These are phyloP conservation scores for Anthracocystis walkeri DNA, from an alignment of 1,284 basidiomycete species.

Conservation along the genomic window DNA sequence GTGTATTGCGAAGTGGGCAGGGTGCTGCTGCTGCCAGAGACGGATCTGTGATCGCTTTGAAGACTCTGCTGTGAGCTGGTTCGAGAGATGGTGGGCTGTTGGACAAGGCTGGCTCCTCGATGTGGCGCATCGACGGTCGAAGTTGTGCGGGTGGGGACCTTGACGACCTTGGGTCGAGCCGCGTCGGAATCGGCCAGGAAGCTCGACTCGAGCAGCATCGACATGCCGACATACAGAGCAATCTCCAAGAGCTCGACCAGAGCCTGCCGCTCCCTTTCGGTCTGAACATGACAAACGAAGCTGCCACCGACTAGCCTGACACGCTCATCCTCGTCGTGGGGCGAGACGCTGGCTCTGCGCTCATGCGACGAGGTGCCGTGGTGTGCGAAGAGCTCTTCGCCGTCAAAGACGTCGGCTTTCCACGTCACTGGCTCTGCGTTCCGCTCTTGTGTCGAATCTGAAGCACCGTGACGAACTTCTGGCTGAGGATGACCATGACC, in stretches of 20 bases:
- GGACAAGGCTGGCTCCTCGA: constrained; percentile 30
- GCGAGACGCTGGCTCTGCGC: constrained; percentile 26
- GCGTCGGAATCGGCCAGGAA: constrained; percentile 56
- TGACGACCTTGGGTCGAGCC: constrained; percentile 40
- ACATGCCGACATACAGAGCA: constrained; percentile 51
- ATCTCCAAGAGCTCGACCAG: constrained; percentile 43
- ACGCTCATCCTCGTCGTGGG: constrained; percentile 32
- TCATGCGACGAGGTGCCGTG: constrained; percentile 21
- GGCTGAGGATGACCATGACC: constrained; percentile 7
- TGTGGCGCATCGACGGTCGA: constrained; percentile 35
- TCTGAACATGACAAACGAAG: constrained; percentile 45
- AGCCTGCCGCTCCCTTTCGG: constrained; percentile 28
- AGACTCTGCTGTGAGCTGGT: constrained; percentile 29
- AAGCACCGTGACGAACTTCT: not conserved
- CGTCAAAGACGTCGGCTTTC: constrained; percentile 48
- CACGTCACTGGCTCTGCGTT: constrained; percentile 28
- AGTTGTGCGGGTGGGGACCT: constrained; percentile 36
- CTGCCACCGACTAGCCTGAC: constrained; percentile 55
- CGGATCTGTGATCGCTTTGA: constrained; percentile 14
- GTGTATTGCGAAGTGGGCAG: constrained; percentile 1
- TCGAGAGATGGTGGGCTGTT: constrained; percentile 19
- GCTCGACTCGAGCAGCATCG: constrained; percentile 62
- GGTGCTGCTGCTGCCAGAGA: constrained; percentile 18
- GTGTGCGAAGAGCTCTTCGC: constrained; percentile 46
- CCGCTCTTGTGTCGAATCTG: not conserved